Conservation (phyloP, 2,329 filamentous ascomycete species). For the Diaporthe eres region DNA sequence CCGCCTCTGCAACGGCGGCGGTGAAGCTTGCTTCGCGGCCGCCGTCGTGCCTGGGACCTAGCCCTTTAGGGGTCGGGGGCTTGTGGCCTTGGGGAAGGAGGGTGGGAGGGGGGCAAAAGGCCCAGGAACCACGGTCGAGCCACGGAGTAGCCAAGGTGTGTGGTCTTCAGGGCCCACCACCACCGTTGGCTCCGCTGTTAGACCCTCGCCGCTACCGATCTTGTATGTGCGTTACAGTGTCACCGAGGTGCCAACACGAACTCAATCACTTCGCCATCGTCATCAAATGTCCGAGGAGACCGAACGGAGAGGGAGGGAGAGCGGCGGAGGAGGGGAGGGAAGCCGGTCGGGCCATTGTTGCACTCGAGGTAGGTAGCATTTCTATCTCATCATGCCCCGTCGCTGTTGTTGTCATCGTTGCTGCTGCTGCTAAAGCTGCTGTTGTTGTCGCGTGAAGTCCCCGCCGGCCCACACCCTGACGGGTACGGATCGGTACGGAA, state of each 20-base stretch:
- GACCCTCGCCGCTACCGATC: constrained; percentile 39
- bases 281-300: constrained; percentile 45
- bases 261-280: constrained; percentile 34
- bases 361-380: constrained; percentile 10
- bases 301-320: not conserved
- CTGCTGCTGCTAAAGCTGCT: not conserved
- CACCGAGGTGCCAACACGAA: constrained; percentile 41
- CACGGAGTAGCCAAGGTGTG: constrained; percentile 14
- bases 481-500: constrained; percentile 39
- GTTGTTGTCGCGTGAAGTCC: constrained; percentile 4
- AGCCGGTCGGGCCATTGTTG: constrained; percentile 2
- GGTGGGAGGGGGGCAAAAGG: not conserved
- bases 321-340: not conserved
- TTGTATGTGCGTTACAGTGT: constrained; percentile 42
- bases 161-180: constrained; percentile 7
- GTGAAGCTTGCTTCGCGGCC: constrained; percentile 27
- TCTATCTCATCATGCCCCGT: not conserved
- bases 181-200: not conserved
- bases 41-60: constrained; percentile 15
- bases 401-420: not conserved
- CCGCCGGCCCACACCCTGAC: not conserved
- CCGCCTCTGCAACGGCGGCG: constrained; percentile 28
- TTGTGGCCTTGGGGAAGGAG: not conserved
- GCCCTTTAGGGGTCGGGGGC: not conserved
- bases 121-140: constrained; percentile 25